phyloP scores from a whole-genome alignment of 2,329 filamentous ascomycete species.

The Zymoseptoria ardabiliae region DNA sequence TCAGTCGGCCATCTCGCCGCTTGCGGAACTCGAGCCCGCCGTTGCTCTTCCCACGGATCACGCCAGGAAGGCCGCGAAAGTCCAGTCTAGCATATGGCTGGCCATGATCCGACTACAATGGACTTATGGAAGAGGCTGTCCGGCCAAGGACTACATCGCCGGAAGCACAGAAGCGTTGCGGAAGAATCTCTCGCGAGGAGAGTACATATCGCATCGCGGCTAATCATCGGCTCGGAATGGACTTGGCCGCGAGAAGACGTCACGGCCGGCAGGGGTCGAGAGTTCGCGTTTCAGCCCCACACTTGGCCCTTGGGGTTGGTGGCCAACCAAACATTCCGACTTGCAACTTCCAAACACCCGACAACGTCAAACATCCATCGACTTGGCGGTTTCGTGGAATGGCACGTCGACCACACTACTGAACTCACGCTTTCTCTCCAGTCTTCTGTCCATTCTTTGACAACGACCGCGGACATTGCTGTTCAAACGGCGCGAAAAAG shows the following conservation, averaged over 20 bases:
- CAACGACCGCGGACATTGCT: neutral
- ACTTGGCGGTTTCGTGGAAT: neutral
- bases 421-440: neutral
- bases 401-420: neutral
- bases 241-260: too few species aligned
- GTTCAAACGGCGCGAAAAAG: neutral
- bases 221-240: too few species aligned
- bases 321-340: neutral
- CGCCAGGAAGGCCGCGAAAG: neutral
- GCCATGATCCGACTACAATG: neutral
- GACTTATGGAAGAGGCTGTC: neutral
- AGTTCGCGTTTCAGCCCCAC: neutral
- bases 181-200: too few species aligned
- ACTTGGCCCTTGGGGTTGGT: neutral
- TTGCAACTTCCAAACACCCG: neutral
- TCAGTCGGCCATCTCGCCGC: neutral
- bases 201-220: too few species aligned
- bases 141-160: neutral
- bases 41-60: neutral
- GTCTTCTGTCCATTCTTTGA: neutral
- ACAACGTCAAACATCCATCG: neutral
- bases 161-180: too few species aligned
- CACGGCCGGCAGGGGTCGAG: too few species aligned
- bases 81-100: neutral
- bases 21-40: neutral